These are phyloP conservation scores for Aeminium ludgeri DNA, from an alignment of 495 filamentous ascomycete genomes.

Conservation along the genomic window DNA sequence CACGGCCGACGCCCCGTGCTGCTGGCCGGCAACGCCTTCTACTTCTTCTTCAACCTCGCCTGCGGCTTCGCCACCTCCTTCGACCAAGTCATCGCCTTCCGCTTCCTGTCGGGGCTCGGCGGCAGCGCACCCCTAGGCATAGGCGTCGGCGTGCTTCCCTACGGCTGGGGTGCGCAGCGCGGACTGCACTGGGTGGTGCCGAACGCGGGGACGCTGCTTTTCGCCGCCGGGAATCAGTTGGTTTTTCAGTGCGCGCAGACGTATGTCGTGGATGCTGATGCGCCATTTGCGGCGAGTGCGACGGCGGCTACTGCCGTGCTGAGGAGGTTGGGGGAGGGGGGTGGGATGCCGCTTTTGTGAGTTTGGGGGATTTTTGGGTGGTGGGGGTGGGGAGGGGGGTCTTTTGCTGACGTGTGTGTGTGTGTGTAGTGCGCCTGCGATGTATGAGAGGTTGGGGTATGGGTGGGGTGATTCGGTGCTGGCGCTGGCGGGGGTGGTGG, in stretches of 20 bases:
- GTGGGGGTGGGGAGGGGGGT: background rate
- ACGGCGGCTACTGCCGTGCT: conserved; percentile 50
- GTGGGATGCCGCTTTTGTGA: conserved; percentile 62
- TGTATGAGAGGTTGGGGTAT: conserved; percentile 33
- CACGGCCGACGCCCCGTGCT: conserved; percentile 26
- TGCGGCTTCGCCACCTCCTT: conserved; percentile 26
- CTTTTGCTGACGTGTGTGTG: too few species aligned
- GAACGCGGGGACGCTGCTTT: conserved; percentile 48
- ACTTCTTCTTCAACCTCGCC: conserved; percentile 24
- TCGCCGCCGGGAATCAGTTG: conserved; percentile 41
- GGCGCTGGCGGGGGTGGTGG: conserved; percentile 35
- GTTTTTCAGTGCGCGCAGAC: conserved; percentile 55
- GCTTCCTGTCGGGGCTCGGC: conserved; percentile 27
- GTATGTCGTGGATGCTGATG: conserved; percentile 66
- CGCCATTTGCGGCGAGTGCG: conserved; percentile 56
- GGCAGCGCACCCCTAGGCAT: conserved; percentile 27
- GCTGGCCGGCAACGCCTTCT: conserved; percentile 26
- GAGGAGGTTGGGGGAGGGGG: conserved; percentile 50
- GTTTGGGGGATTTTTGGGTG: conserved; percentile 12
- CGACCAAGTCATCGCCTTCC: conserved; percentile 25
- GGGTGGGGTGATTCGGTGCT: conserved; percentile 51
- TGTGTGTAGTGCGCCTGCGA: conserved; percentile 18
- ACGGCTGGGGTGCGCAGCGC: conserved; percentile 52
- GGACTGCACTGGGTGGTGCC: conserved; percentile 54
- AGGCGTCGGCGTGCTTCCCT: conserved; percentile 38